A percentile compares a stretch with the other conserved stretches of the same genome.
Conservation (phyloP, 495 filamentous ascomycete species). For the Patellaria atrata region DNA sequence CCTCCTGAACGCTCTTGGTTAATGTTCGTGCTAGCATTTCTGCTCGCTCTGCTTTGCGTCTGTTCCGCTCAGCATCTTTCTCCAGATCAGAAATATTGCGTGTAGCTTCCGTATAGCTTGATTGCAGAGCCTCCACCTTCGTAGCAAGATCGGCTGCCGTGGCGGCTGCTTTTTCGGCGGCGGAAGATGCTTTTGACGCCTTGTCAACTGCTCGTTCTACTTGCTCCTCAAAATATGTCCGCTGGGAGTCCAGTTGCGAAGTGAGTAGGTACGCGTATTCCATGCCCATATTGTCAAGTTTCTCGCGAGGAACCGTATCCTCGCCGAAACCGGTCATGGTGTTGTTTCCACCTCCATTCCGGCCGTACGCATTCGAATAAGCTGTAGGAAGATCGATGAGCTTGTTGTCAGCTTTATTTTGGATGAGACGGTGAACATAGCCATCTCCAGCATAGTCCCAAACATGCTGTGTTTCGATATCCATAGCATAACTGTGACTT, state of each 20-base stretch:
- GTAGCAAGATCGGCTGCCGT: constrained; percentile 37
- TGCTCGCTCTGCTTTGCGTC: constrained; percentile 52
- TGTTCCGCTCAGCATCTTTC: constrained; percentile 51
- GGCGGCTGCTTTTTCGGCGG: constrained; percentile 46
- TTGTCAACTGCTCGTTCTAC: constrained; percentile 86
- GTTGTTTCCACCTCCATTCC: constrained; percentile 17
- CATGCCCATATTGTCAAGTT: constrained; percentile 79
- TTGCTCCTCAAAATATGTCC: constrained; percentile 87
- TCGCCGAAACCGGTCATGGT: constrained; percentile 28
- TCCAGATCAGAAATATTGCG: constrained; percentile 54
- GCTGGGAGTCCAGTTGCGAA: constrained; percentile 79
- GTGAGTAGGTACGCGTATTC: constrained; percentile 92
- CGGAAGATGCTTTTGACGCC: constrained; percentile 53
- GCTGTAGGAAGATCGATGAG: constrained; percentile 60
- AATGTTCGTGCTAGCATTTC: constrained; percentile 60
- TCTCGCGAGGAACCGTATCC: constrained; percentile 75
- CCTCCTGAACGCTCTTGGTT: constrained; percentile 68
- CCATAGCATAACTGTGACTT: constrained; percentile 79
- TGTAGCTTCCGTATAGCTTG: constrained; percentile 36
- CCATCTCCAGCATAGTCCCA: constrained; percentile 95
- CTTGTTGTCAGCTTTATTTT: constrained; percentile 81
- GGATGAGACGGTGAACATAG: constrained; percentile 90
- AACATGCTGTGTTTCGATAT: constrained; percentile 81
- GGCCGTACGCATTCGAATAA: neutral
- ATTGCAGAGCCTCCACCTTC: constrained; percentile 39